These are phyloP conservation scores for Ceratocystiopsis minuta DNA, from an alignment of 2,329 filamentous ascomycete genomes.

Conservation along the genomic window DNA sequence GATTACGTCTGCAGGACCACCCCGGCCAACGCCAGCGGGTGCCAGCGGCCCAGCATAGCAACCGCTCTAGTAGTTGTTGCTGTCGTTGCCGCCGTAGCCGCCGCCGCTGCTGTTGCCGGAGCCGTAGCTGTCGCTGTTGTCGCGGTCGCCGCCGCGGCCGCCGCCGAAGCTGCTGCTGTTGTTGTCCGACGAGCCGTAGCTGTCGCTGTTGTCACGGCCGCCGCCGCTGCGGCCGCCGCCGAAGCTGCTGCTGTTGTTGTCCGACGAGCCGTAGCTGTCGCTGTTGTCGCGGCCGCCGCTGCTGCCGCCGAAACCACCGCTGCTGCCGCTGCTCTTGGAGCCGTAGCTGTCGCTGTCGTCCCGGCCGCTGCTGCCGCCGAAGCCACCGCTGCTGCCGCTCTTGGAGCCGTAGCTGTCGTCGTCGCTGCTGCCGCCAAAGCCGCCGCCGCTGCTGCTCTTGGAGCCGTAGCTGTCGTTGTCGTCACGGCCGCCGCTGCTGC, in stretches of 20 bases:
- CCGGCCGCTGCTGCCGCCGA: not conserved
- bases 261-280: too few species aligned
- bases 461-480: slow-evolving; percentile 1
- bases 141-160: slow-evolving; percentile 1
- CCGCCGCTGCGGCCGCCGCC: not conserved
- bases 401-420: not conserved
- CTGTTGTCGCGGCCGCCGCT: not conserved
- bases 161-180: not conserved
- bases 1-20: too few species aligned
- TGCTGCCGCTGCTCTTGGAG: not conserved
- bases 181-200: slow-evolving; percentile 4
- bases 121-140: slow-evolving; percentile 6
- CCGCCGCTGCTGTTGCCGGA: slow-evolving; percentile 5
- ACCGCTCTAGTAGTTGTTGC: slow-evolving; percentile 2
- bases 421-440: slow-evolving; percentile 6
- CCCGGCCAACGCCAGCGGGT: too few species aligned
- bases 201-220: slow-evolving; percentile 1
- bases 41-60: too few species aligned
- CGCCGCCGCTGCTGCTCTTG: slow-evolving; percentile 3
- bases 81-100: not conserved
- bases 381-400: not conserved
- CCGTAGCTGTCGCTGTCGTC: slow-evolving; percentile 9
- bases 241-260: not conserved
- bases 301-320: slow-evolving; percentile 2
- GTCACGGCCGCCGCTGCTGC: slow-evolving; percentile 1